These are phyloP conservation scores for Alnus rubra DNA, from an alignment of 306 rosid genomes.

Conservation along the genomic window DNA sequence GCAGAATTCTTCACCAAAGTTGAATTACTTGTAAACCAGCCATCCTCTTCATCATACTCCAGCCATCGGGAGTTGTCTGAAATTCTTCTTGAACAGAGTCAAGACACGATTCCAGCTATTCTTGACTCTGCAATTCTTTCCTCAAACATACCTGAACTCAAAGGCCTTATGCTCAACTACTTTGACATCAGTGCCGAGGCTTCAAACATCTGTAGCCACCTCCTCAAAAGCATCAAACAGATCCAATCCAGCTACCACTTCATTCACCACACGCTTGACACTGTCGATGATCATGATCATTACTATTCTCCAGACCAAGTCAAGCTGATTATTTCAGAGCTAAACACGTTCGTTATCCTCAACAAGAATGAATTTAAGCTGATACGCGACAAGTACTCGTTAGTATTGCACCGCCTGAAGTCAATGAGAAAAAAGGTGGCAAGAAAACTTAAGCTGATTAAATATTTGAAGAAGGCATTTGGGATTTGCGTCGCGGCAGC, in stretches of 20 bases:
- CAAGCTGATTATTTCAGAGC: constrained; percentile 28
- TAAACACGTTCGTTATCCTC: constrained; percentile 30
- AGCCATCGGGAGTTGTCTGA: constrained; percentile 27
- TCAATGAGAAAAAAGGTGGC: constrained; percentile 47
- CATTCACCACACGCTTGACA: constrained; percentile 28
- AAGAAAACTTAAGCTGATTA: constrained; percentile 39
- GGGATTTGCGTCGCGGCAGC: constrained; percentile 34
- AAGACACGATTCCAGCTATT: constrained; percentile 44
- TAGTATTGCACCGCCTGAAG: constrained; percentile 31
- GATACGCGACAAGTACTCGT: constrained; percentile 38
- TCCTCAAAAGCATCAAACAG: constrained; percentile 47
- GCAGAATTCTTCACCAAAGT: constrained; percentile 49
- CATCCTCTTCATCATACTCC: constrained; percentile 26
- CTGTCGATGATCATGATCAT: constrained; percentile 13
- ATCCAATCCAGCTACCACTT: constrained; percentile 30
- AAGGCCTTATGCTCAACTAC: constrained; percentile 48
- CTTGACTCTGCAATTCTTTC: constrained; percentile 38
- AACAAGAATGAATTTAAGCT: constrained; percentile 38
- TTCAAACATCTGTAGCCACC: constrained; percentile 49
- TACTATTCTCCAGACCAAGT: constrained; percentile 16
- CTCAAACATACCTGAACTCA: constrained; percentile 36
- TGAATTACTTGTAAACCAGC: constrained; percentile 36
- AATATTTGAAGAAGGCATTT: constrained; percentile 31
- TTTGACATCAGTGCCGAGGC: constrained; percentile 58
- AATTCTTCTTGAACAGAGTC: constrained; percentile 52